Base-by-base conservation (phyloP, 768 basidiomycete species). In the Butyriboletus loyo region DNA sequence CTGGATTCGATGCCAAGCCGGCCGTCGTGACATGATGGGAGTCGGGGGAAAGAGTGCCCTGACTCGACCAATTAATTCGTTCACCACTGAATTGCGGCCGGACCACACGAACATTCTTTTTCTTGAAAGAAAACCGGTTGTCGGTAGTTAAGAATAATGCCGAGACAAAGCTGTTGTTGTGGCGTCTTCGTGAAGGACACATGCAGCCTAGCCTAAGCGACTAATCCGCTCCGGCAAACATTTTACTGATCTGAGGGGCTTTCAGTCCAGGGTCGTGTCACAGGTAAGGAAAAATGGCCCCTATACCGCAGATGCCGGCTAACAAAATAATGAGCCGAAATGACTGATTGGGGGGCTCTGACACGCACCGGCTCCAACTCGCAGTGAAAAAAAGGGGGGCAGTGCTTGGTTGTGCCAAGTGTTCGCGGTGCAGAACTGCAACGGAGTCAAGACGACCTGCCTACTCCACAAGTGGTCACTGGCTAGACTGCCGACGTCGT, bases 251-350 rank as follows among this genome's bases (percentile, higher is more conserved):
- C 10, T 3, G 15, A 17, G 7, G 27, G 7, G 27, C 15, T 25
- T 5, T 17, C 5, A 41, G 25, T 27, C 24, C 17, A 41, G 24
- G 39, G 40, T 17, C 40, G 14, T 5, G 24, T 25, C 22, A 40
- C 11, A 10, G 9, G 14, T 17, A 5, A 5, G 17, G 39, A 40
- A 21, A 9, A 39, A 27, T 46, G 5, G 21, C 31, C 17, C 53
- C 52, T 50, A 27, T 36, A 15, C 21, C 27, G 15, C n/a, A 7
- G 43, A 35, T 17, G n/a, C 56, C 59, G 47, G 59, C 14, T 7
- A 58, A 62, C 15, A 60, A 60, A 62, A 44, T 38, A 21, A 21
- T 34, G 7, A 21, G 40, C 35, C 19, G 7, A 50, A n/a, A 17
- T 46, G 38, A 47, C 43, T 34, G 44, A 28, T 4, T n/a, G n/a